Evolutionary conservation across 495 filamentous ascomycete species (phyloP).

Genomic region (Delitschia confertaspora): DNA sequence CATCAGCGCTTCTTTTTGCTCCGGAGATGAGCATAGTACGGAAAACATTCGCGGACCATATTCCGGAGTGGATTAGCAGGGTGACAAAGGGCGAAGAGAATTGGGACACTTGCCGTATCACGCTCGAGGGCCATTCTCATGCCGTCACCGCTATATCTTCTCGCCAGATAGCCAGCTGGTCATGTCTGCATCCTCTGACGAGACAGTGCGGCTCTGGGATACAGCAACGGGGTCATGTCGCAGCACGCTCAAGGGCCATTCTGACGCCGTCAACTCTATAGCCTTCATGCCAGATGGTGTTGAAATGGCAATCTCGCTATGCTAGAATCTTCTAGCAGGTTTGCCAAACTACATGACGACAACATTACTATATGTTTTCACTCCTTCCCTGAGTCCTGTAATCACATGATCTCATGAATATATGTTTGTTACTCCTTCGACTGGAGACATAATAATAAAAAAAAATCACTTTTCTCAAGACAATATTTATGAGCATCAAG

Average conservation of each 20-base stretch:
- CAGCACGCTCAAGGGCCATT: conserved; percentile 14
- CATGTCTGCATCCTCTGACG: too few relatives aligned
- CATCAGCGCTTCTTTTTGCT: conserved; percentile 34
- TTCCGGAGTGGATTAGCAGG: not conserved
- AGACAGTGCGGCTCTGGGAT: conserved; percentile 4
- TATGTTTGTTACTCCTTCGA: too few relatives aligned
- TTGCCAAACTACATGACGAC: too few relatives aligned
- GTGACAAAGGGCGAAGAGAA: conserved; percentile 11
- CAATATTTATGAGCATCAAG: too few relatives aligned
- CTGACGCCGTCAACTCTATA: conserved; percentile 2
- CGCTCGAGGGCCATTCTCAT: conserved; percentile 18
- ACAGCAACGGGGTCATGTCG: conserved; percentile 6
- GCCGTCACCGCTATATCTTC: conserved; percentile 7
- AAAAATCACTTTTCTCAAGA: too few relatives aligned
- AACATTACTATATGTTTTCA: too few relatives aligned
- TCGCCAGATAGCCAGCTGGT: conserved; percentile 4
- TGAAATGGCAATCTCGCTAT: too few relatives aligned
- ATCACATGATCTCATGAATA: too few relatives aligned
- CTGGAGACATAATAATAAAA: too few relatives aligned
- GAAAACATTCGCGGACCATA: conserved; percentile 4
- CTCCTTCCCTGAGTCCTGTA: too few relatives aligned
- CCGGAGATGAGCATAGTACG: conserved; percentile 25
- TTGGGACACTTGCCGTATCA: conserved; percentile 16
- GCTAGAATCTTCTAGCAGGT: too few relatives aligned
- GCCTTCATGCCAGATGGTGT: conserved; percentile 7